Evolutionary conservation across 768 basidiomycete species (phyloP).

Genomic region (Neoboletus magnificus): DNA sequence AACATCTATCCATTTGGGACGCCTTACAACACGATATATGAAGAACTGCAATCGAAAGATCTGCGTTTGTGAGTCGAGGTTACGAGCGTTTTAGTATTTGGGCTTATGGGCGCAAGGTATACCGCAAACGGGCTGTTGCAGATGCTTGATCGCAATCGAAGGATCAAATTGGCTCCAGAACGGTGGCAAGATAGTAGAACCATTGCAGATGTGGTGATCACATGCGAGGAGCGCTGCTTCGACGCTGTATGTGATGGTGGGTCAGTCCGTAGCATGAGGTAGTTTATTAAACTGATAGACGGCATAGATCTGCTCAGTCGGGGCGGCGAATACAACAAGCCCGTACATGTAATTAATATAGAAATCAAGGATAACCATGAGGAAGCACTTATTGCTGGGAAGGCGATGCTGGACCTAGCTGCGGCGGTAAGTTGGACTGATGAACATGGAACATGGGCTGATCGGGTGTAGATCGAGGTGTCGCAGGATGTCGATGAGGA

Average conservation of each 20-base stretch:
- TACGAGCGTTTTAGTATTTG: constrained; percentile 1
- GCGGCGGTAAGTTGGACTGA: constrained; percentile 61
- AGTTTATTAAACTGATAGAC: constrained; percentile 11
- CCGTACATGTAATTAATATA: constrained; percentile 95
- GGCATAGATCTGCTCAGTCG: constrained; percentile 73
- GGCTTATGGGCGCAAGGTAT: constrained; percentile 54
- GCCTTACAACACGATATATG: constrained; percentile 93
- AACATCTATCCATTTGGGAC: constrained; percentile 97
- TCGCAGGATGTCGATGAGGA: constrained; percentile 87
- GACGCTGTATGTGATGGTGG: constrained; percentile 97
- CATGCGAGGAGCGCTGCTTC: constrained; percentile 98
- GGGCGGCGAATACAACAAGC: constrained; percentile 89
- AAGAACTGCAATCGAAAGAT: constrained; percentile 84
- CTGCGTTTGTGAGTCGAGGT: constrained; percentile 62
- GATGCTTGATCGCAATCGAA: constrained; percentile 95
- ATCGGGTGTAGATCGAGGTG: constrained; percentile 66
- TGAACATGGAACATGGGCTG: constrained; percentile 6
- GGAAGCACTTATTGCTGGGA: constrained; percentile 94
- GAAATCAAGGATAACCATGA: constrained; percentile 99
- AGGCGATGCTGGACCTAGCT: constrained; percentile 90
- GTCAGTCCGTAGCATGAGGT: constrained; percentile 24
- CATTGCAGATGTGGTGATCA: constrained; percentile 95
- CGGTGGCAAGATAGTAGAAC: constrained; percentile 92
- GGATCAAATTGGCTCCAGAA: constrained; percentile 89
- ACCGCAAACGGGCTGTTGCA: constrained; percentile 89